Conservation (phyloP, 1,284 basidiomycete genomes). For the Xerocomus nothofagi region DNA sequence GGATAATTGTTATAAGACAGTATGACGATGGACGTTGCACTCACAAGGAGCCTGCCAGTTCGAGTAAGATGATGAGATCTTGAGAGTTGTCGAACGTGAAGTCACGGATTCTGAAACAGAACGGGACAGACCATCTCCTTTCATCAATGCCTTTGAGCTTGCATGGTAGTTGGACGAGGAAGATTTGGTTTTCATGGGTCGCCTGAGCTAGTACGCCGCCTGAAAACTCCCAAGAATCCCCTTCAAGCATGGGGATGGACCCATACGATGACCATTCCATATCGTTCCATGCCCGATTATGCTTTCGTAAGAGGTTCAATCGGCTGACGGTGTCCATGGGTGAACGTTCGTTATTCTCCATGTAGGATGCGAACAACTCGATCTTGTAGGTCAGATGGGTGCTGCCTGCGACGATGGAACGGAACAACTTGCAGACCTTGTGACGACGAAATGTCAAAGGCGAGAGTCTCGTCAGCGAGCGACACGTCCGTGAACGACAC, state of each 20-base stretch:
- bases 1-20: conserved; percentile 1
- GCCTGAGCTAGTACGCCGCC: conserved; percentile 57
- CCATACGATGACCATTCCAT: conserved; percentile 40
- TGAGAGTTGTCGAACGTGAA: conserved; percentile 62
- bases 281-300: conserved; percentile 48
- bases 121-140: conserved; percentile 46
- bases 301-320: conserved; percentile 40
- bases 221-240: conserved; percentile 54
- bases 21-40: conserved; percentile 6
- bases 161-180: conserved; percentile 51
- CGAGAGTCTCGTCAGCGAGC: not conserved
- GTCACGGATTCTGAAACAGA: conserved; percentile 50
- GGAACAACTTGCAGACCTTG: conserved; percentile 50
- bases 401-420: conserved; percentile 40
- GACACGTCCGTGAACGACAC: not conserved
- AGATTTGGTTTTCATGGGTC: conserved; percentile 28
- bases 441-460: not conserved
- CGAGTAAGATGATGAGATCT: conserved; percentile 54
- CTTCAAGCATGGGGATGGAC: conserved; percentile 39
- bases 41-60: conserved; percentile 32
- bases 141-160: conserved; percentile 45
- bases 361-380: conserved; percentile 49
- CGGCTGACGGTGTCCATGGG: conserved; percentile 35
- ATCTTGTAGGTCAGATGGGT: conserved; percentile 47
- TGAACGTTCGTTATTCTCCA: conserved; percentile 42